phyloP scores from a whole-genome alignment of 257 asterid species.

The Solanum lycopersicoides region DNA sequence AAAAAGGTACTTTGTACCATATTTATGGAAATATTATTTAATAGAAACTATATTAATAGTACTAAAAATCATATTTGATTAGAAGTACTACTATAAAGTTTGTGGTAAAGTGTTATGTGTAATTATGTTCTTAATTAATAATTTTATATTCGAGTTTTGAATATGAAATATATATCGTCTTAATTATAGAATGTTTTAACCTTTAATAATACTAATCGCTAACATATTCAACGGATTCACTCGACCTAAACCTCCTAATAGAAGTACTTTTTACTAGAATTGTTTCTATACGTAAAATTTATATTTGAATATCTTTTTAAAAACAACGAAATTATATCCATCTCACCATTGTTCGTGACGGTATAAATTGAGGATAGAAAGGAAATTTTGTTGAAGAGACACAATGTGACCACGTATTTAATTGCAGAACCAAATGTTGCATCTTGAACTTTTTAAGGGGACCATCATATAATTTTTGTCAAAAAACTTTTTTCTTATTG shows the following conservation, averaged over 20 bases:
- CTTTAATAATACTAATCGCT: too few relatives aligned
- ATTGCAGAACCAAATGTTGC: neutral
- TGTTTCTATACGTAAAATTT: neutral
- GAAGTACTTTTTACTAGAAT: neutral
- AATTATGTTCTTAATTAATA: neutral
- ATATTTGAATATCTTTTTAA: neutral
- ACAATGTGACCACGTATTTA: neutral
- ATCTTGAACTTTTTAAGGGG: neutral
- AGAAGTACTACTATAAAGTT: neutral
- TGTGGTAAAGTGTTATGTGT: neutral
- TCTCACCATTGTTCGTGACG: neutral
- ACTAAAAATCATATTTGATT: neutral
- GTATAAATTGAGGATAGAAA: neutral
- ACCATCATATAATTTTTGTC: neutral
- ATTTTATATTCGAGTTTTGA: rapidly evolving
- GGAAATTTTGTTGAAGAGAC: neutral
- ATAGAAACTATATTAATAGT: neutral
- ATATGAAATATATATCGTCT: neutral
- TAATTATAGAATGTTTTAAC: neutral
- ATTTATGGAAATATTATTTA: too few relatives aligned
- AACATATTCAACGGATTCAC: neutral
- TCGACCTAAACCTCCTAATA: neutral
- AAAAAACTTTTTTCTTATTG: neutral
- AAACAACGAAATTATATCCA: rapidly evolving
- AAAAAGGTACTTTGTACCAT: neutral